phyloP scores from a whole-genome alignment of 768 basidiomycete genomes.

The Termitomyces sp. region DNA sequence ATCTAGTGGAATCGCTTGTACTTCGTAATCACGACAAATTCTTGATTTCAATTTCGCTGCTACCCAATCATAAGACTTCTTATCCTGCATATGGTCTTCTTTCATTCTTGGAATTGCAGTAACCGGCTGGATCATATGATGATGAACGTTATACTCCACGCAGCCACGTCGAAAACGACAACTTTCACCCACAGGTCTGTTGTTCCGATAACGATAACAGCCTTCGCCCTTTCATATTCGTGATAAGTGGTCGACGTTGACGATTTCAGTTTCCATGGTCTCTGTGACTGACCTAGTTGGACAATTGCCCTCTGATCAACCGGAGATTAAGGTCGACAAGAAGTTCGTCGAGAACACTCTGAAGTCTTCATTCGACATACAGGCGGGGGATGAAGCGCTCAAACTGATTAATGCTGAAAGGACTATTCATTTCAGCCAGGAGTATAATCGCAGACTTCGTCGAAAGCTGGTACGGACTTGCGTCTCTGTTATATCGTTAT shows the following conservation, averaged over 20 bases:
- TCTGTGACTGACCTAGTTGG: background rate
- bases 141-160: background rate
- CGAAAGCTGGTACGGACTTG: conserved; percentile 48
- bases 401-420: conserved; percentile 54
- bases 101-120: background rate
- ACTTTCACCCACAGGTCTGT: background rate
- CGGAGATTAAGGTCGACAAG: conserved; percentile 19
- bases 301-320: conserved; percentile 2
- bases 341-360: conserved; percentile 32
- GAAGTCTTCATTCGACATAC: conserved; percentile 28
- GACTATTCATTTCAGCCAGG: conserved; percentile 52
- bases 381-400: conserved; percentile 58
- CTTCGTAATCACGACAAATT: conserved; percentile 8
- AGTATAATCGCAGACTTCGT: conserved; percentile 54
- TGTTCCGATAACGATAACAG: background rate
- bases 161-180: background rate
- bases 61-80: background rate
- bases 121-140: background rate
- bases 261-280: background rate
- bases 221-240: background rate
- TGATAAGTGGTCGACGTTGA: background rate
- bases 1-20: conserved; percentile 13
- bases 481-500: no score
- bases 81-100: background rate
- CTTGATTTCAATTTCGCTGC: background rate